These are phyloP conservation scores for Beauveria sp. DNA, from an alignment of 2,329 filamentous ascomycete genomes.

Conservation along the genomic window DNA sequence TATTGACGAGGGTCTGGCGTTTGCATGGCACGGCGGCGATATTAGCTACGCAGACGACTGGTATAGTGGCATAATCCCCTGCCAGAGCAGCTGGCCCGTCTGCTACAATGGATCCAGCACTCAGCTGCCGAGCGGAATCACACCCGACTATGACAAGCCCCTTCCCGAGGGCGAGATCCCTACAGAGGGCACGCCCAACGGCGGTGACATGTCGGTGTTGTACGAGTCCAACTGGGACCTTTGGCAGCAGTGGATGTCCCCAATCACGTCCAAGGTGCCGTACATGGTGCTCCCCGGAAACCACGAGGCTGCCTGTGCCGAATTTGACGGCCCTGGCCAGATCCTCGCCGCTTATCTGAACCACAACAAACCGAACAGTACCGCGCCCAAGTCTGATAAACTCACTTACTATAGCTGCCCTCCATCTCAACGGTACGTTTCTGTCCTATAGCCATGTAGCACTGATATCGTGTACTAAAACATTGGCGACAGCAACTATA, in stretches of 20 bases:
- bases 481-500: constrained; percentile 32
- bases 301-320: constrained; percentile 40
- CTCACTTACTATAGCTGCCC: constrained; percentile 46
- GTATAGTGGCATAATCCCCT: constrained; percentile 42
- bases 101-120: constrained; percentile 43
- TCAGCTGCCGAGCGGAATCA: constrained; percentile 29
- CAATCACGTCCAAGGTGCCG: constrained; percentile 33
- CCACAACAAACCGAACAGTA: constrained; percentile 33
- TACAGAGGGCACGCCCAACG: constrained; percentile 37
- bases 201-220: constrained; percentile 40
- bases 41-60: constrained; percentile 44
- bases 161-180: constrained; percentile 36
- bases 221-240: constrained; percentile 45
- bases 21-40: constrained; percentile 47
- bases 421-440: constrained; percentile 30
- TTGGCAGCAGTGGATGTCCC: constrained; percentile 42
- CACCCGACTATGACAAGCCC: constrained; percentile 34
- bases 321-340: constrained; percentile 39
- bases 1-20: constrained; percentile 36
- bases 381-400: constrained; percentile 22
- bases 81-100: constrained; percentile 37
- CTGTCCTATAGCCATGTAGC: not conserved
- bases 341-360: constrained; percentile 39
- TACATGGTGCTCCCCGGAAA: constrained; percentile 45
- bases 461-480: not conserved